Base-by-base conservation (phyloP, 2,329 filamentous ascomycete species). In the Fusarium poae region DNA sequence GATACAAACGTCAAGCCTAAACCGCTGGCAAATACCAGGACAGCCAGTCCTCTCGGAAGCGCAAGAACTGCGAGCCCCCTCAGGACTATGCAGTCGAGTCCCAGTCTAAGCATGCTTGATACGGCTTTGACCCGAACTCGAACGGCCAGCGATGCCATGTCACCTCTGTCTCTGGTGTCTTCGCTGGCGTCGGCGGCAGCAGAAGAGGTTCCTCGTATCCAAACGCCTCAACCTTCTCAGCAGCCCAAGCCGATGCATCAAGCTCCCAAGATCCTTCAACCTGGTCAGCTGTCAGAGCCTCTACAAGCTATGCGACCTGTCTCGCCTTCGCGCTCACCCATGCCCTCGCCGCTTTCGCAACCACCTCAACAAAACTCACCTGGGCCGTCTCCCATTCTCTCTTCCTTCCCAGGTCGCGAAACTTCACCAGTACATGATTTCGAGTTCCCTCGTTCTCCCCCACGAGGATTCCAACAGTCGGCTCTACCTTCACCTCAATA, bases 21-120 rank as follows among this genome's bases (percentile, higher is more conserved):
- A 27, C 52, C 55, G 1, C 40, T 74, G 9, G 68, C 49, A 8
- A 57, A 53, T 1, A 12, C 67, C 12, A 65, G 72, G 23, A 74
- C 72, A 1, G 72, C 71, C 5, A 74, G 72, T 10, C 71, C 72
- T 25, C n/a, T 74, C n/a, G 46, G 60, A 8, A 61, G 46, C 1
- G 3, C 67, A n/a, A 72, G 72, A 34, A 74, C 72, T 2, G 72
- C 71, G 1, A 74, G 72, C 15, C 71, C 72, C 30, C 18, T 74
- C 20, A 62, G 71, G 9, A 58, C 72, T 1, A 74, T 74, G 72
- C 70, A 74, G 44, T 71, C 68, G 7, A 74, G 72, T 34, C 72
- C 72, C 2, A 73, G 68, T 12, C 30, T 68, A 42, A 72, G 68
- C 18, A 45, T 68, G 35, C 62, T 70, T 6, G 72, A 73, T 15